phyloP scores from a whole-genome alignment of 805 yeast genomes.

The Tetrapisispora fleetii region DNA sequence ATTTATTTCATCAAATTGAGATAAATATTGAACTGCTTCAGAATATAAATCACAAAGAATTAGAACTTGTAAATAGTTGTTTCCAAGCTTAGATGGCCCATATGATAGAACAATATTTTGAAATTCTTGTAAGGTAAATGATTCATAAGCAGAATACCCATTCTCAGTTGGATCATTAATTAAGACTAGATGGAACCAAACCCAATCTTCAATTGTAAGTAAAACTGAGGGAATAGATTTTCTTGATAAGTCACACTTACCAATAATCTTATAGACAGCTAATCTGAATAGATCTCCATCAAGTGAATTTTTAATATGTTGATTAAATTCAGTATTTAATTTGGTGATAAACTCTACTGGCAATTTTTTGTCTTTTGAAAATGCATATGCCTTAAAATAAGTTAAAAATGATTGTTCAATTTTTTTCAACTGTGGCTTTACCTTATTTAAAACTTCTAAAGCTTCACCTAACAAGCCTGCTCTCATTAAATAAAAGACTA shows the following conservation, averaged over 20 bases:
- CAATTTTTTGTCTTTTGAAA: conserved; percentile 42
- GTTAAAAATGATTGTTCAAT: conserved; percentile 77
- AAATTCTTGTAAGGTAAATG: conserved; percentile 62
- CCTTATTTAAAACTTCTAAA: conserved; percentile 49
- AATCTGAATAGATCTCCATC: conserved; percentile 82
- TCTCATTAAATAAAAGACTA: conserved; percentile 73
- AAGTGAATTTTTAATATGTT: conserved; percentile 57
- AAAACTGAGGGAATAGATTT: conserved; percentile 62
- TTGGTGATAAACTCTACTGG: conserved; percentile 60
- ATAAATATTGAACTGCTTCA: conserved; percentile 53
- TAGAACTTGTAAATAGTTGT: conserved; percentile 63
- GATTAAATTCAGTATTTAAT: conserved; percentile 71
- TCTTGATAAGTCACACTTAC: conserved; percentile 72
- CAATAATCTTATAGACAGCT: conserved; percentile 83
- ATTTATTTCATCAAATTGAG: conserved; percentile 59
- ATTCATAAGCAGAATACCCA: conserved; percentile 51
- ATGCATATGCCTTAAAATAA: conserved; percentile 63
- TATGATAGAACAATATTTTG: conserved; percentile 60
- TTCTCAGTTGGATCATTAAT: conserved; percentile 47
- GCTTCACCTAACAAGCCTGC: conserved; percentile 80
- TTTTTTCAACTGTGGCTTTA: conserved; percentile 67
- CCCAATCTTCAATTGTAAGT: conserved; percentile 86
- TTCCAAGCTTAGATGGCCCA: conserved; percentile 66
- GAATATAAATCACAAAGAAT: conserved; percentile 74
- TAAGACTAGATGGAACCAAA: conserved; percentile 83